Base-by-base conservation (phyloP, 2,329 filamentous ascomycete species). In the Pseudocercospora pini-densiflorae region DNA sequence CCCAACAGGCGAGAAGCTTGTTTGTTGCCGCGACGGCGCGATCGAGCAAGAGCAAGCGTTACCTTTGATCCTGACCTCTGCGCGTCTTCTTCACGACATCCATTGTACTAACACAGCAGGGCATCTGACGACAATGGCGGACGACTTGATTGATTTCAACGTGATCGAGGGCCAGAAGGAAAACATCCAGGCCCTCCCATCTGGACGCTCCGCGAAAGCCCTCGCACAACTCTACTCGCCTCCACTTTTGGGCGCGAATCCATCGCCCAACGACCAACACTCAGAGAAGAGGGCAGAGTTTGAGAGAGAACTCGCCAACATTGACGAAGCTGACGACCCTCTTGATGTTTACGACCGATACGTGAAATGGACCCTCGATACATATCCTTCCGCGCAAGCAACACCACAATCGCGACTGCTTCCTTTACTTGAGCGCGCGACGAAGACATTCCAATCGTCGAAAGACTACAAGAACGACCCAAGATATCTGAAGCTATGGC, bases 111-210 rank as follows among this genome's bases (percentile, higher is more conserved):
- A 67, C 51, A 21, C 47, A 19, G 54, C 61, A 62, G 58, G 29
- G 55, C 59, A 62, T 33, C 36, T 29, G 49, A 31, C 63, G 53
- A 63, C 45, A 65, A 81, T 73, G 57, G 71, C 80, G 63, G 79
- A 81, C 65, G 83, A 85, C 72, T 77, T 84, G 24, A 82, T 85
- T 73, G 81, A 83, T 81, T 98, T 99, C 82, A 92, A 97, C 74
- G 87, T 97, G 70, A 97, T 99, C 81, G 95, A 99, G 82, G 88
- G 88, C 55, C 94, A 97, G 75, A 99, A 99, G 81, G 95, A 99
- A 82, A 99, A 99, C 80, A 97, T 99, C 64, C 94, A 97, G 80
- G 90, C 93, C 23, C 86, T 99, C 12, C 94, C 94, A 16, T 91
- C 92, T 69, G 95, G 90, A 36, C 85, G 95, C 71, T 98, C 94